Conservation (phyloP, 441 rosid species). For the Erysimum pusillum region DNA sequence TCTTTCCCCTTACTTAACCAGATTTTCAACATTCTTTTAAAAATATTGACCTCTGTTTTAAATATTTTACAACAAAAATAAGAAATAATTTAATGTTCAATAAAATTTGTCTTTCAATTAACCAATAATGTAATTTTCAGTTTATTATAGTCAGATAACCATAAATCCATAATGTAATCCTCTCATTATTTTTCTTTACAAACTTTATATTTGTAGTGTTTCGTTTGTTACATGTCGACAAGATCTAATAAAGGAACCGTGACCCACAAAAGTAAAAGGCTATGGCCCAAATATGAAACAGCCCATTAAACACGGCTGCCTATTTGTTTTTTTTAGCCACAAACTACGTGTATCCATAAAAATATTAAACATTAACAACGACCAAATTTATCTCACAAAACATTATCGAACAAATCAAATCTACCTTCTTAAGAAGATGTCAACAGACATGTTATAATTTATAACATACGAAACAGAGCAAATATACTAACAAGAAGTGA, state of each 20-base stretch:
- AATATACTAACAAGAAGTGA: background rate
- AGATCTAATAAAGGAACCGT: background rate
- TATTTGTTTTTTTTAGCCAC: background rate
- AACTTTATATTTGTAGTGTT: background rate
- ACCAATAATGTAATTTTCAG: background rate
- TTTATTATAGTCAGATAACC: background rate
- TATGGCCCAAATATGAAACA: background rate
- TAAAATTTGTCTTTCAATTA: background rate
- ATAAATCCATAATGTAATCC: background rate
- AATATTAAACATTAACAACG: background rate
- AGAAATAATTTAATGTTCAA: background rate
- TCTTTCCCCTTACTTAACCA: slow-evolving; percentile 3
- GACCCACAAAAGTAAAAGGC: slow-evolving; percentile 13
- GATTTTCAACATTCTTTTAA: background rate
- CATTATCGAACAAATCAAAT: no score
- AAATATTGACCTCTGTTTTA: slow-evolving; percentile 22
- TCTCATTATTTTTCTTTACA: background rate
- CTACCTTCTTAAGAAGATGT: background rate
- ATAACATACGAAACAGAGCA: background rate
- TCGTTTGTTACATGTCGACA: background rate
- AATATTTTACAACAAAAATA: background rate
- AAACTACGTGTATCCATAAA: no score
- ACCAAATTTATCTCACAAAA: background rate
- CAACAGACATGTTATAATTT: background rate
- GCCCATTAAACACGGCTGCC: slow-evolving; percentile 25